phyloP scores from a whole-genome alignment of 2,329 filamentous ascomycete genomes.

The Neonectria magnoliae region DNA sequence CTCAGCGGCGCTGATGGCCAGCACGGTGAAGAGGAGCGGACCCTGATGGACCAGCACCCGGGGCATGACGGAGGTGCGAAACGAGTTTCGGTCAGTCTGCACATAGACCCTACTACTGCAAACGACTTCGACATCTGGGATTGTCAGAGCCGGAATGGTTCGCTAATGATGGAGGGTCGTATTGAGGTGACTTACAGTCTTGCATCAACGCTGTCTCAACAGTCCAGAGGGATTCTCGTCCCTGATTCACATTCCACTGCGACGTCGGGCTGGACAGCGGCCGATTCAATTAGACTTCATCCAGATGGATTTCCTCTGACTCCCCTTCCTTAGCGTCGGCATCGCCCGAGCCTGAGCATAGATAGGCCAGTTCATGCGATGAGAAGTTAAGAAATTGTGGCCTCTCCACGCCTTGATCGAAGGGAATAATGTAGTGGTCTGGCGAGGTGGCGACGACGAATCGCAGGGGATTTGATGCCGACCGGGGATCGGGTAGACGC shows the following conservation, averaged over 20 bases:
- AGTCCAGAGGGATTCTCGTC: not conserved
- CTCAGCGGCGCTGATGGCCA: conserved; percentile 40
- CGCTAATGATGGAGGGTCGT: too few relatives aligned
- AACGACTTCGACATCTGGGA: conserved; percentile 34
- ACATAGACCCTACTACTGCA: conserved; percentile 39
- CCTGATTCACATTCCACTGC: conserved; percentile 15
- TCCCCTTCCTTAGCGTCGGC: not conserved
- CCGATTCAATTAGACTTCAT: not conserved
- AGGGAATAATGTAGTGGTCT: conserved; percentile 28
- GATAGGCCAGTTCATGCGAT: conserved; percentile 23
- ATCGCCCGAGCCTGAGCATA: conserved; percentile 10
- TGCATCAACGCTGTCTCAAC: conserved; percentile 35
- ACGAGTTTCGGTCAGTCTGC: conserved; percentile 33
- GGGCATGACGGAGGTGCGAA: conserved; percentile 37
- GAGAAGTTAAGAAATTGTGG: conserved; percentile 34
- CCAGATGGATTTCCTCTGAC: not conserved
- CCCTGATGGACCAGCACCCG: conserved; percentile 30
- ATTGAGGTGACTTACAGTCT: conserved; percentile 30
- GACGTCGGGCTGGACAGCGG: conserved; percentile 23
- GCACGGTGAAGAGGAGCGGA: conserved; percentile 31
- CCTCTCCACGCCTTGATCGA: not conserved
- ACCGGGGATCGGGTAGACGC: conserved; percentile 31
- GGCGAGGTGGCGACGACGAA: conserved; percentile 33
- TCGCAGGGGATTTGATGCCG: conserved; percentile 33
- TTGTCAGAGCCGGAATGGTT: conserved; percentile 6